Base-by-base conservation (phyloP, 352 stramenopile species). In the Phytophthora sojae region DNA sequence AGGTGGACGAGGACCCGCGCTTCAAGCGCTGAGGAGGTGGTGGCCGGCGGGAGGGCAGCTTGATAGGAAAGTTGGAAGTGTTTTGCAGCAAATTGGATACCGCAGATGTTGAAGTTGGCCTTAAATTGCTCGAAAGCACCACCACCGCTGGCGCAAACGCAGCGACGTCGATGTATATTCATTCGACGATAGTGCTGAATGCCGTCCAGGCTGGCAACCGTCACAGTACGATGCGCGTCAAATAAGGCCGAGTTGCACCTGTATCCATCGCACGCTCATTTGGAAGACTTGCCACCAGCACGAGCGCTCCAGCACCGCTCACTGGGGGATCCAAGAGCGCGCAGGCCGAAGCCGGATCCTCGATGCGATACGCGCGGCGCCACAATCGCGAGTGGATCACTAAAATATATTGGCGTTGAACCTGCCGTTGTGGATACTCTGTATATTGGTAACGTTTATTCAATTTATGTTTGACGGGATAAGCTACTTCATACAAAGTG, bases 1-100 rank as follows among this genome's bases (percentile, higher is more conserved):
- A 88, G 69, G 81, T 80, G 23, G 81, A 87, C 2, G 81, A 89
- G 25, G 81, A 86, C 19, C 67, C 77, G 35, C 76, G 72, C 30
- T 83, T 76, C 19, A 67, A 74, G 29, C 66, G 65, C 35, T 66
- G 30, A 71, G 42, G 12, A 39, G 32, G 32, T 12, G 8, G 35
- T 42, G 35, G 35, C 32, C 32, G 30, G 30, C 21, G 21, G 21
- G 21, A 37, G 30, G 35, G 35, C 15, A 42, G 35, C 35, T 17
- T 42, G 35, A 42, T 42, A 42, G 9, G 35, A 42, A 14, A 9
- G 26, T 42, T 17, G 9, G 35, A 42, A 14, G 35, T 12, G 35
- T 42, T 42, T 42, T 42, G 35, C 35, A 42, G 35, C 35, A 42
- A 42, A 42, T 42, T 17, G 35, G 26, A 42, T 42, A 14, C 35